Evolutionary conservation across 345 rosid genomes (phyloP).

Genomic region (Populus pruinosa): DNA sequence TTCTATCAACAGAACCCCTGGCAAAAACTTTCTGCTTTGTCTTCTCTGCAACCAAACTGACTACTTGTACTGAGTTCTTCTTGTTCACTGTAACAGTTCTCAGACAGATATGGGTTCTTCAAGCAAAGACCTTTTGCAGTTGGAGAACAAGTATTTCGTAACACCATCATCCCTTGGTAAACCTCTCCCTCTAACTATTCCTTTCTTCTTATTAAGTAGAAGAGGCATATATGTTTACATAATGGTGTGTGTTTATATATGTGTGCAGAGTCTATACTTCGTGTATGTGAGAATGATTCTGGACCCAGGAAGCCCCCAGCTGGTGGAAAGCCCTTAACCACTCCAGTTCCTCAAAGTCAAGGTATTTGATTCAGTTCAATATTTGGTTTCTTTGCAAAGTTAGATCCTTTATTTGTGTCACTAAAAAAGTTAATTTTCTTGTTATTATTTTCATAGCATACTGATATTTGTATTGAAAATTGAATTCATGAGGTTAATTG

Average conservation of each 20-base stretch:
- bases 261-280: constrained; percentile 45
- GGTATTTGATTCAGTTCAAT: constrained; percentile 21
- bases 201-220: not conserved
- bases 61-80: not conserved
- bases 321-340: constrained; percentile 36
- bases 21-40: not conserved
- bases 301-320: constrained; percentile 16
- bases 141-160: constrained; percentile 33
- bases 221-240: not conserved
- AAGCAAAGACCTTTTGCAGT: constrained; percentile 43
- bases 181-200: not conserved
- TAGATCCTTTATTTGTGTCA: not conserved
- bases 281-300: constrained; percentile 27
- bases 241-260: not conserved
- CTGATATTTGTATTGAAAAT: not conserved
- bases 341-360: constrained; percentile 54
- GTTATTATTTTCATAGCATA: not conserved
- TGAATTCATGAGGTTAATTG: not conserved
- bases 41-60: not conserved
- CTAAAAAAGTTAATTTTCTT: not conserved
- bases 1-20: not conserved
- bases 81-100: not conserved
- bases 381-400: not conserved
- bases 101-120: constrained; percentile 26
- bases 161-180: constrained; percentile 31